Conservation (phyloP, 2,329 filamentous ascomycete genomes). For the Colletotrichum sp. region DNA sequence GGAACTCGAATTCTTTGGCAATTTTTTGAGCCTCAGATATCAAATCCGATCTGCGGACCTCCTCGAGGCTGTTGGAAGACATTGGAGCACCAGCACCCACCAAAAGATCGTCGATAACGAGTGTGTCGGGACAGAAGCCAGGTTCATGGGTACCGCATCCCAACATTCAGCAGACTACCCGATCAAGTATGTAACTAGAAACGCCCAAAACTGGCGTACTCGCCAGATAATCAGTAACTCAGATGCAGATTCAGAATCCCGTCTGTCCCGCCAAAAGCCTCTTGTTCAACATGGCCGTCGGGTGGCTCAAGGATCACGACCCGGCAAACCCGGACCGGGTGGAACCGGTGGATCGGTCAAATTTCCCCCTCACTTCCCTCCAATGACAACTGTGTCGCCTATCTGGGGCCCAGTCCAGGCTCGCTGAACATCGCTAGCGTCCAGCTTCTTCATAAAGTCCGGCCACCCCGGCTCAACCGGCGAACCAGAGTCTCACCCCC, state of each 20-base stretch:
- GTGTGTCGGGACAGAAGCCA: not conserved
- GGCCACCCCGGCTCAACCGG: constrained; percentile 19
- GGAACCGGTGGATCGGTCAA: not conserved
- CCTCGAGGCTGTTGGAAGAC: not conserved
- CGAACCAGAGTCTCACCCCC: not conserved
- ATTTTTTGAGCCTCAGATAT: not conserved
- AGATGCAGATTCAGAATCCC: not conserved
- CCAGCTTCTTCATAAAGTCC: not conserved
- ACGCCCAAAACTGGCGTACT: not conserved
- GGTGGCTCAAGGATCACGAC: not conserved
- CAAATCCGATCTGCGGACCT: not conserved
- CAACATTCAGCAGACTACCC: not conserved
- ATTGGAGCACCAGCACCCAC: not conserved
- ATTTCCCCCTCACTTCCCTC: not conserved
- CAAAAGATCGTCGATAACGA: not conserved
- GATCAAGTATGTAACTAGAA: constrained; percentile 8
- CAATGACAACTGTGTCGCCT: constrained; percentile 9
- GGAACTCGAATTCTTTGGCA: constrained; percentile 1
- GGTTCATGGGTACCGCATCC: constrained; percentile 6
- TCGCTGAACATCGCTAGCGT: not conserved
- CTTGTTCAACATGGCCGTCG: not conserved
- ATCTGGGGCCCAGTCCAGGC: constrained; percentile 1
- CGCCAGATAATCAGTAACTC: not conserved
- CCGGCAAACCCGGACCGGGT: constrained; percentile 15
- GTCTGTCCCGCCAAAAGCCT: rapidly evolving